Conservation (phyloP, 202 grass and related monocot genomes). For the Zizania palustris region DNA sequence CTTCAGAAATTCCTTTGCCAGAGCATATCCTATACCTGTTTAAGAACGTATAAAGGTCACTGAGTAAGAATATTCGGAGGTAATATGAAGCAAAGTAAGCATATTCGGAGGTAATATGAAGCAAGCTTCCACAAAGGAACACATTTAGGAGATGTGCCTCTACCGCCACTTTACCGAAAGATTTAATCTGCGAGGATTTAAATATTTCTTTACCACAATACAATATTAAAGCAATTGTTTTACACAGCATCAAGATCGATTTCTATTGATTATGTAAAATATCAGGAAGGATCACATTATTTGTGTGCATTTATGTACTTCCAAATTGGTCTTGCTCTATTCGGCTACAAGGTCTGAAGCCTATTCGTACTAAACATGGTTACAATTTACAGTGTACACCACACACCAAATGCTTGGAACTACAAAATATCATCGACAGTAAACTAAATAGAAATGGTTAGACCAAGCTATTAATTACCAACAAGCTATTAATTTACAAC, state of each 20-base stretch:
- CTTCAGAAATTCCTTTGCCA: slow-evolving; percentile 82
- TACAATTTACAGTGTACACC: neutral
- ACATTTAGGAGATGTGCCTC: neutral
- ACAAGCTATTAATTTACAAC: neutral
- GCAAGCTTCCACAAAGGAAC: neutral
- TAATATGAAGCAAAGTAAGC: slow-evolving; percentile 18
- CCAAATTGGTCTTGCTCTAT: neutral
- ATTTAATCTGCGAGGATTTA: neutral
- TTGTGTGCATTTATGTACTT: neutral
- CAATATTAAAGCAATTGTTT: neutral
- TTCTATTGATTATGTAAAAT: neutral
- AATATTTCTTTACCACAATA: neutral
- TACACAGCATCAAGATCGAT: neutral
- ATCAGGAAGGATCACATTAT: neutral
- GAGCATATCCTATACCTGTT: slow-evolving; percentile 84
- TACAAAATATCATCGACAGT: neutral
- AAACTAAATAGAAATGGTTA: neutral
- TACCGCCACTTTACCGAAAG: neutral
- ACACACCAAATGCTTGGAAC: neutral
- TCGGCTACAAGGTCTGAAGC: neutral
- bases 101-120: neutral
- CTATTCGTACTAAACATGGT: neutral
- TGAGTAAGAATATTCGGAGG: slow-evolving; percentile 9
- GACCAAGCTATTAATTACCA: neutral
- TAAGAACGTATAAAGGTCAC: slow-evolving; percentile 13